Evolutionary conservation across 768 basidiomycete genomes (phyloP), one percentile per base, ranked within the genome.

Genomic region (Flagelloscypha sp.): DNA sequence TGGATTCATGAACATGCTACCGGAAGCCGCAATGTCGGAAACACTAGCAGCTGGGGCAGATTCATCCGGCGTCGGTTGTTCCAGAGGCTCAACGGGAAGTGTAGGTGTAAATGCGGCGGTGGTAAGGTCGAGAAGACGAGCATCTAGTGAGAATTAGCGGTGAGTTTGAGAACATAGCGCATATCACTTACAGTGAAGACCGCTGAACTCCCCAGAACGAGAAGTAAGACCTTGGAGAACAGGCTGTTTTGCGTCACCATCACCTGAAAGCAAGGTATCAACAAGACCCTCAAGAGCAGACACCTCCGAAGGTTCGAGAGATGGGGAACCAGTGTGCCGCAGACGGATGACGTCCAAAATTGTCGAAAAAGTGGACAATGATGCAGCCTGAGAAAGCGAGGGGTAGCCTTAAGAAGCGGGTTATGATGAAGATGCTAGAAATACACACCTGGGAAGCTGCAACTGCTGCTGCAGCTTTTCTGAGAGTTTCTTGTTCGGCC

Each of bases 1-100:
- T 39, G 71, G 80, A 55, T 85, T 79, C 62, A 89, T 81, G 56
- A 88, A 89, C 48, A 86, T 80, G 56, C 76, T 72, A 37, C 68
- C 66, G 0, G 76, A 62, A 6, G 57, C 52, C 45, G 56, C 55
- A 47, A 57, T 49, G 31, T 42, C 47, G 28, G 18, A 52, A 13
- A 57, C 45, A 33, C 47, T 46, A 10, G 52, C 47, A 33, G 54
- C 50, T 21, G 52, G 52, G 0, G 60, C 34, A 17, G 20, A 24
- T 8, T 35, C 34, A 12, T 35, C 34, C 6, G 24, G 22, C 16
- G 13, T 21, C 24, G 8, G n/a, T 24, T 35, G 24, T 8, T 17
- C 6, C 19, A 16, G 17, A 4, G 23, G 12, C 6, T 23, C 21
- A 16, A 12, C 15, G 15, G 15, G 4, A 23, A 68, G 64, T 3